These are phyloP conservation scores for Fonsecaea monophora DNA, from an alignment of 2,329 filamentous ascomycete genomes.

Conservation along the genomic window DNA sequence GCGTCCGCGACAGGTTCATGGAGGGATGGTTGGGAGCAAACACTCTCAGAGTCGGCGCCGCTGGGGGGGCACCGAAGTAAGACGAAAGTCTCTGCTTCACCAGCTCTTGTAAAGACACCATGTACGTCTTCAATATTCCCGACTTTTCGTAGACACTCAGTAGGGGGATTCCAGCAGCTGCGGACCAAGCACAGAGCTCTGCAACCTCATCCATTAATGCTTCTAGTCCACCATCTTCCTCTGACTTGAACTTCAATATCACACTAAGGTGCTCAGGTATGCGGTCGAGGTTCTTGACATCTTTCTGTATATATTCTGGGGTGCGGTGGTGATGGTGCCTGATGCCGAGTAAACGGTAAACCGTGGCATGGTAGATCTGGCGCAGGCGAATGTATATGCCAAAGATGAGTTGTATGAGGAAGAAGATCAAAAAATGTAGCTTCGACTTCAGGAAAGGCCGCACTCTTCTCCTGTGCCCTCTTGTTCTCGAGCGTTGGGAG, in stretches of 20 bases:
- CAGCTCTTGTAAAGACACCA: slow-evolving; percentile 80
- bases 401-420: slow-evolving; percentile 73
- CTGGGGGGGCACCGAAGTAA: slow-evolving; percentile 76
- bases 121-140: slow-evolving; percentile 89
- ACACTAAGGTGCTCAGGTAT: slow-evolving; percentile 88
- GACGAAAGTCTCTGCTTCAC: slow-evolving; percentile 80
- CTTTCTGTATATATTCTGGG: slow-evolving; percentile 86
- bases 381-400: slow-evolving; percentile 85
- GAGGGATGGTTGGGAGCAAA: slow-evolving; percentile 69
- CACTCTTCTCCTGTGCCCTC: slow-evolving; percentile 46
- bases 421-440: slow-evolving; percentile 53
- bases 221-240: slow-evolving; percentile 76
- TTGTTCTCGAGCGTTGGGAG: slow-evolving; percentile 36
- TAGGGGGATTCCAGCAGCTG: slow-evolving; percentile 83
- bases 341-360: slow-evolving; percentile 78
- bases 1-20: slow-evolving; percentile 24
- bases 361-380: slow-evolving; percentile 77
- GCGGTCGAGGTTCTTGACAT: slow-evolving; percentile 75
- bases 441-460: slow-evolving; percentile 54
- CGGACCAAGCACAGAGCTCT: slow-evolving; percentile 91
- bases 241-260: slow-evolving; percentile 76
- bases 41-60: slow-evolving; percentile 74
- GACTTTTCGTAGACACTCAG: slow-evolving; percentile 86
- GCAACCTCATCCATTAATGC: slow-evolving; percentile 87
- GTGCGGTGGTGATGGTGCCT: slow-evolving; percentile 95